These are phyloP conservation scores for Maudiozyma turicensis DNA, from an alignment of 805 yeast species.

Conservation along the genomic window DNA sequence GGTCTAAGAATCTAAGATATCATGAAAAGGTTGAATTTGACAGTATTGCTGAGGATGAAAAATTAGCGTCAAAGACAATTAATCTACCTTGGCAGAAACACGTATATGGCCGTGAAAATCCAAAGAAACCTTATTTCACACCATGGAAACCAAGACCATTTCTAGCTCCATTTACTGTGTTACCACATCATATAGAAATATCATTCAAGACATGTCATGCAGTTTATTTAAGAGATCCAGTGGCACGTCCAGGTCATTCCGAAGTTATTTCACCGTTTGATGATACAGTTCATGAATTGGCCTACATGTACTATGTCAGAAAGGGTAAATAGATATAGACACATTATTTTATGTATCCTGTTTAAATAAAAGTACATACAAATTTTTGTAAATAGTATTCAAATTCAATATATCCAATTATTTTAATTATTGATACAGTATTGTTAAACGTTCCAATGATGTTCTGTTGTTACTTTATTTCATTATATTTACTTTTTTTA, in stretches of 20 bases:
- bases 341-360: no score
- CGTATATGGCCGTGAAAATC: constrained; percentile 71
- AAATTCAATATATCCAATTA: neutral
- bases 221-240: constrained; percentile 92
- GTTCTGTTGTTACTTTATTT: neutral
- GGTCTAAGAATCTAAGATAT: constrained; percentile 39
- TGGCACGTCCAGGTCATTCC: constrained; percentile 92
- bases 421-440: no score
- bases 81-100: constrained; percentile 72
- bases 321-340: constrained; percentile 38
- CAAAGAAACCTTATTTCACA: constrained; percentile 76
- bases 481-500: neutral
- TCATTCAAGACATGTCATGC: constrained; percentile 92
- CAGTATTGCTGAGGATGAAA: constrained; percentile 42
- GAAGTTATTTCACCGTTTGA: constrained; percentile 91
- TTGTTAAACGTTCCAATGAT: no score
- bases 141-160: constrained; percentile 97
- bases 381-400: constrained; percentile 2
- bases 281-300: constrained; percentile 76
- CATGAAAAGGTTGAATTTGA: constrained; percentile 37
- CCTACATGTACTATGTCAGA: constrained; percentile 87
- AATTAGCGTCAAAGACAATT: constrained; percentile 36
- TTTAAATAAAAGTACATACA: neutral
- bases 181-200: constrained; percentile 86
- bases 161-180: constrained; percentile 81